These are phyloP conservation scores for Cystofilobasidium capitatum DNA, from an alignment of 768 basidiomycete genomes.

Conservation along the genomic window DNA sequence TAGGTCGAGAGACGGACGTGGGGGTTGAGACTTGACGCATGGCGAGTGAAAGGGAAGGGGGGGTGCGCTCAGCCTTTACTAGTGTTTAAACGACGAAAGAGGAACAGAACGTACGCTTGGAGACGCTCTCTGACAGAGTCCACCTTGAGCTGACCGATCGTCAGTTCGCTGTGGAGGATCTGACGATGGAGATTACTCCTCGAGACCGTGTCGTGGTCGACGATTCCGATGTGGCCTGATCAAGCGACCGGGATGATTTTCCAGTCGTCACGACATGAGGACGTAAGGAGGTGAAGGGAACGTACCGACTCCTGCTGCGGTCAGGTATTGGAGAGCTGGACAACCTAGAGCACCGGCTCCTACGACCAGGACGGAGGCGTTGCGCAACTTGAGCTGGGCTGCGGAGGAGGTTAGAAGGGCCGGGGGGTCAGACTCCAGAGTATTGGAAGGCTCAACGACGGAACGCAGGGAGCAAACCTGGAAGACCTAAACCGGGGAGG, in stretches of 20 bases:
- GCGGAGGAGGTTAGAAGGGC: neutral
- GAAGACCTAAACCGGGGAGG: constrained; percentile 71
- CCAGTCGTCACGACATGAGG: neutral
- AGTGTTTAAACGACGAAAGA: neutral
- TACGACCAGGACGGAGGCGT: constrained; percentile 69
- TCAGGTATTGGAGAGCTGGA: constrained; percentile 87
- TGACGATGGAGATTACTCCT: constrained; percentile 86
- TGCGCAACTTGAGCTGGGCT: constrained; percentile 77
- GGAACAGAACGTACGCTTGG: constrained; percentile 46
- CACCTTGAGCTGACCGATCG: constrained; percentile 69
- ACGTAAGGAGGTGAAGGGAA: neutral
- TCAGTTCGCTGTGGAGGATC: constrained; percentile 66
- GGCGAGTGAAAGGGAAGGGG: neutral
- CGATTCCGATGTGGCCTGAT: constrained; percentile 68
- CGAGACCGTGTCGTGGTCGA: constrained; percentile 82
- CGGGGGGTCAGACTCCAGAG: neutral
- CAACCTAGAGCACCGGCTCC: constrained; percentile 96
- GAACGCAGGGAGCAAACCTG: constrained; percentile 46
- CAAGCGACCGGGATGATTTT: neutral
- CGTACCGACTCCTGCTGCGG: constrained; percentile 81
- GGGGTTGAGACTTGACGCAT: constrained; percentile 60
- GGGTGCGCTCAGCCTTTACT: neutral
- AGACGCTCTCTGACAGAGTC: constrained; percentile 67
- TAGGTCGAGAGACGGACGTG: constrained; percentile 52
- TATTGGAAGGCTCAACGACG: neutral